Percentiles rank a stretch among this genome's conserved stretches.
These are phyloP conservation scores for Terana coerulea DNA, from an alignment of 768 basidiomycete species.

Conservation along the genomic window DNA sequence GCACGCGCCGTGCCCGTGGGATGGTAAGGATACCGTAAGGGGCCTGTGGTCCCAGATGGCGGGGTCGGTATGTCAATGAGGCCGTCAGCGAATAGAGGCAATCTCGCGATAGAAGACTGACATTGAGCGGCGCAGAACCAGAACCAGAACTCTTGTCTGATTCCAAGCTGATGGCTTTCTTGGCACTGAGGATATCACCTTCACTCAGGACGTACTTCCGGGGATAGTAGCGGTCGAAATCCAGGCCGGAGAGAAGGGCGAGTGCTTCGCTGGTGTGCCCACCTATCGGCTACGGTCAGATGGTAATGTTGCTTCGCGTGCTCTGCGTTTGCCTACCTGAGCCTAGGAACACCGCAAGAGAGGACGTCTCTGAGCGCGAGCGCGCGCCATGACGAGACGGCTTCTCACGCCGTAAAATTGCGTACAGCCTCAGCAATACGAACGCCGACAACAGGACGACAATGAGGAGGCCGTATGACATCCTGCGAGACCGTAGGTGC, in stretches of 20 bases:
- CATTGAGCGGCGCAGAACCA: constrained; percentile 6
- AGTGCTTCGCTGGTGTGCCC: constrained; percentile 93
- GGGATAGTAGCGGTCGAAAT: constrained; percentile 69
- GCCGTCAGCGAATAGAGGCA: constrained; percentile 4
- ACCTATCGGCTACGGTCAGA: constrained; percentile 43
- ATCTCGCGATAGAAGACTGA: constrained; percentile 16
- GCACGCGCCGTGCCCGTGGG: constrained; percentile 85
- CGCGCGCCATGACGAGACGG: constrained; percentile 9
- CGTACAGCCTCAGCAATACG: constrained; percentile 13
- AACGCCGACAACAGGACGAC: neutral
- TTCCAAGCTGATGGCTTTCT: constrained; percentile 71
- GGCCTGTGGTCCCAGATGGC: constrained; percentile 10
- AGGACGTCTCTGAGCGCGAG: constrained; percentile 27
- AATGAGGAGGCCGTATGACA: neutral
- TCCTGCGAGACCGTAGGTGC: neutral
- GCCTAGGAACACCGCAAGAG: constrained; percentile 84
- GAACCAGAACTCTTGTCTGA: constrained; percentile 25
- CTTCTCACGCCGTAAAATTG: constrained; percentile 19
- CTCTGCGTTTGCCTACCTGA: constrained; percentile 58
- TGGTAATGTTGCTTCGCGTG: neutral
- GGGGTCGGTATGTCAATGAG: neutral
- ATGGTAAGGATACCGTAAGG: constrained; percentile 58
- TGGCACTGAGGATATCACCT: constrained; percentile 74
- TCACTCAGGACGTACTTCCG: constrained; percentile 80
- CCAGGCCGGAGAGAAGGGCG: constrained; percentile 63